Conservation (phyloP, 139 green algal genomes). For the Chlorella sp. region DNA sequence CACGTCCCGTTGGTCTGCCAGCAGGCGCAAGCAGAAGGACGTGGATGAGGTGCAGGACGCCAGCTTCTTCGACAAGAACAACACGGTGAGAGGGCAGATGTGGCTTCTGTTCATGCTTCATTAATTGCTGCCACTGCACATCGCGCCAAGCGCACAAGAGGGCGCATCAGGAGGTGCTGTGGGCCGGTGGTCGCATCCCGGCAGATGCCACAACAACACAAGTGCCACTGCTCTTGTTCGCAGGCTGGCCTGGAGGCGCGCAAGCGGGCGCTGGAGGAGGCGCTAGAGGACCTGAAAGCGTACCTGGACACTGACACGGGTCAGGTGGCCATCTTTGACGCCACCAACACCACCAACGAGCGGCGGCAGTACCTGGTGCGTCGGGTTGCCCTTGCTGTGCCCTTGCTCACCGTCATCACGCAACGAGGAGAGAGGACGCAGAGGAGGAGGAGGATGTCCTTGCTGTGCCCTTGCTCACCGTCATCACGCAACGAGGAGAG, state of each 20-base stretch:
- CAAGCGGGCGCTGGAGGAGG: not conserved
- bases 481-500: no score
- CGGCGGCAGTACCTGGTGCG: slow-evolving; percentile 1
- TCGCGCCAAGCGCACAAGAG: not conserved
- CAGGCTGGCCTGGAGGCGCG: not conserved
- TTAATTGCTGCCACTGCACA: not conserved
- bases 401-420: no score
- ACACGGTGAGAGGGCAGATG: not conserved
- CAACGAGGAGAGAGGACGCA: no score
- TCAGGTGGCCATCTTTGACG: slow-evolving; percentile 2
- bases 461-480: no score
- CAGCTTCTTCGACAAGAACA: slow-evolving; percentile 6
- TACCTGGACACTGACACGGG: not conserved
- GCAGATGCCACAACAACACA: not conserved
- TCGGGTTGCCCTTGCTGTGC: no score
- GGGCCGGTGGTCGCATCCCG: not conserved
- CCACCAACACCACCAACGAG: slow-evolving; percentile 9
- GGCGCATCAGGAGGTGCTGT: not conserved
- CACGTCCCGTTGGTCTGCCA: no score
- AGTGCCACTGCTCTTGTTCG: no score
- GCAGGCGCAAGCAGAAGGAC: slow-evolving; percentile 2
- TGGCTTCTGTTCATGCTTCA: not conserved
- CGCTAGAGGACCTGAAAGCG: not conserved
- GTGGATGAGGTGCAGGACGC: slow-evolving; percentile 6
- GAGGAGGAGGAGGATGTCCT: no score